Conservation (phyloP, 2,329 filamentous ascomycete genomes). For the Fusarium nurragi region DNA sequence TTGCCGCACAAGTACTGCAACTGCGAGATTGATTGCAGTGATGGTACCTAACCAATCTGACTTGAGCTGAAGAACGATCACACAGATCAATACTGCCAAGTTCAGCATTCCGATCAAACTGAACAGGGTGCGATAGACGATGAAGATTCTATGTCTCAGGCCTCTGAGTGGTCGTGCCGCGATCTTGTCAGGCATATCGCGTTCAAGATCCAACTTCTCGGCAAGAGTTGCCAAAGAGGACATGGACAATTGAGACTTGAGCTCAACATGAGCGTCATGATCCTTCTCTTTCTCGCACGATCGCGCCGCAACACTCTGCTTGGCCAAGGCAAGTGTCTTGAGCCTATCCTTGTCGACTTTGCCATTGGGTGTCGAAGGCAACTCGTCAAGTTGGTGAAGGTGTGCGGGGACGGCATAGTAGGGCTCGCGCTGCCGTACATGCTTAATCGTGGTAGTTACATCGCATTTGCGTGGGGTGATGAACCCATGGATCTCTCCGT, state of each 20-base stretch:
- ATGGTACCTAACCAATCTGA: conserved; percentile 54
- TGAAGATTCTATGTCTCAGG: conserved; percentile 58
- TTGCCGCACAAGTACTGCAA: conserved; percentile 63
- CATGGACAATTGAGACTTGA: conserved; percentile 46
- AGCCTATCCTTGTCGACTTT: conserved; percentile 65
- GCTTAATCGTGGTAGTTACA: conserved; percentile 51
- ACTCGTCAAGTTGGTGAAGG: conserved; percentile 54
- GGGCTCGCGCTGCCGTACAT: conserved; percentile 57
- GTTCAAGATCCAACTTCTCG: conserved; percentile 46
- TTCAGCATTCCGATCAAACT: conserved; percentile 62
- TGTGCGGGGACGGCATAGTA: conserved; percentile 64
- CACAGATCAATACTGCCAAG: conserved; percentile 56
- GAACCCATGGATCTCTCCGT: conserved; percentile 61
- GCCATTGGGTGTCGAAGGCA: conserved; percentile 64
- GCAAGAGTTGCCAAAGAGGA: conserved; percentile 41
- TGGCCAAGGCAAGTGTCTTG: conserved; percentile 44
- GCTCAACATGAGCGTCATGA: conserved; percentile 36
- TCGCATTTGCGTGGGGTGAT: conserved; percentile 52
- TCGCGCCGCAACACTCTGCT: conserved; percentile 2
- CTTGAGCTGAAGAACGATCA: conserved; percentile 50
- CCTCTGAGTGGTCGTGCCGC: conserved; percentile 52
- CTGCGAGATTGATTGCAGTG: conserved; percentile 59
- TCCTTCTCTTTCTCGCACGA: conserved; percentile 8
- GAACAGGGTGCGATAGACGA: conserved; percentile 66
- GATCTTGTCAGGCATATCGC: conserved; percentile 54